These are phyloP conservation scores for Chlorella sp. DNA, from an alignment of 139 green algal species.

Conservation along the genomic window DNA sequence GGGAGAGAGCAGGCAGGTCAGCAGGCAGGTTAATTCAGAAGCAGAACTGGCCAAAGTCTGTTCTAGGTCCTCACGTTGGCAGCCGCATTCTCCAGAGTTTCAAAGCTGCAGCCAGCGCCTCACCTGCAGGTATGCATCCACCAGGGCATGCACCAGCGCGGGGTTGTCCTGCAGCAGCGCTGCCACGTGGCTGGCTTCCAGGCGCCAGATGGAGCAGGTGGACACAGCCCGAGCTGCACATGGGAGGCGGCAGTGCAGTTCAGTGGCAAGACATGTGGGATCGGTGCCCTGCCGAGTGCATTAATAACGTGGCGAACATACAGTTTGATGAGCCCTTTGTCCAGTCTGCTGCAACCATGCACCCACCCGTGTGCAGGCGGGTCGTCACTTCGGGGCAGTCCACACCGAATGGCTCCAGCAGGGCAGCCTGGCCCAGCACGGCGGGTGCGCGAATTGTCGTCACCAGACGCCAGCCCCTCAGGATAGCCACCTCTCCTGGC, in stretches of 20 bases:
- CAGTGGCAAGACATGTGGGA: too few species aligned
- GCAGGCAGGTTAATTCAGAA: too few species aligned
- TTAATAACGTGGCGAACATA: too few species aligned
- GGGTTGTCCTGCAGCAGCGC: not conserved
- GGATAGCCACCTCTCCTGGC: slow-evolving; percentile 3
- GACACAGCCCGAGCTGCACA: not conserved
- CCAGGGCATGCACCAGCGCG: not conserved
- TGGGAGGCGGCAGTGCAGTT: too few species aligned
- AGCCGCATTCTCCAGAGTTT: too few species aligned
- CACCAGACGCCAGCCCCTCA: not conserved
- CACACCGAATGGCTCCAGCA: not conserved
- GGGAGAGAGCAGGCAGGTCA: too few species aligned
- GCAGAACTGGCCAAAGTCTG: too few species aligned
- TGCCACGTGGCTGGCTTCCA: not conserved
- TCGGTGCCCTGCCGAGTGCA: too few species aligned
- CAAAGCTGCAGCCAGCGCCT: not conserved
- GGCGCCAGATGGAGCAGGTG: not conserved
- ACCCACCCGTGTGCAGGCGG: not conserved
- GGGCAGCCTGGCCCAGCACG: not conserved
- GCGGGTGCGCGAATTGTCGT: not conserved
- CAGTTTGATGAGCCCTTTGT: too few species aligned
- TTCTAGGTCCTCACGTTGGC: too few species aligned
- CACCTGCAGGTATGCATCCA: not conserved
- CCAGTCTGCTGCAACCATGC: too few species aligned
- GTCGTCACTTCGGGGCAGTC: not conserved